These are phyloP conservation scores for Delitschia confertaspora DNA, from an alignment of 495 filamentous ascomycete species.

Conservation along the genomic window DNA sequence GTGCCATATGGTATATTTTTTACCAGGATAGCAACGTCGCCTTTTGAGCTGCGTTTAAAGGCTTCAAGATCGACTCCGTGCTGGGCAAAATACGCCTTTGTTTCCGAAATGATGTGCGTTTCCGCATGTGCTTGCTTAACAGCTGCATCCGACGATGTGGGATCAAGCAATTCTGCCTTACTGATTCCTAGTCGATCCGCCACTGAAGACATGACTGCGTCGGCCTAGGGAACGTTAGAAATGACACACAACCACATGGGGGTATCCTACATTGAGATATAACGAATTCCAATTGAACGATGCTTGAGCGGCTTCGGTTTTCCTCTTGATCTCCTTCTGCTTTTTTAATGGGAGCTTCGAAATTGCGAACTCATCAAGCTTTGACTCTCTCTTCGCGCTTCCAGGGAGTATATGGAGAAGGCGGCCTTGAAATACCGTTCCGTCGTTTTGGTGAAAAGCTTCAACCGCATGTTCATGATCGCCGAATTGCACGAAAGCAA, in stretches of 20 bases:
- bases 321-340: constrained; percentile 79
- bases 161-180: constrained; percentile 86
- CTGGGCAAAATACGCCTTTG: constrained; percentile 75
- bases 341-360: constrained; percentile 89
- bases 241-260: too few relatives aligned
- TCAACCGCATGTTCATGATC: constrained; percentile 61
- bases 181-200: constrained; percentile 77
- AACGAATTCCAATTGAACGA: constrained; percentile 95
- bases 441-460: constrained; percentile 67
- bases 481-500: constrained; percentile 73
- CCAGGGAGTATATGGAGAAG: constrained; percentile 82
- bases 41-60: constrained; percentile 73
- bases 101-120: constrained; percentile 92
- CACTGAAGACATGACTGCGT: constrained; percentile 88
- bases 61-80: constrained; percentile 86
- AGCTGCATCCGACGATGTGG: constrained; percentile 83
- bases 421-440: constrained; percentile 80
- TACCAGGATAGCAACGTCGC: constrained; percentile 79
- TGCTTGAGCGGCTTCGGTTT: constrained; percentile 61
- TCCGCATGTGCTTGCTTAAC: constrained; percentile 96
- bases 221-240: constrained; percentile 42
- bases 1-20: constrained; percentile 91
- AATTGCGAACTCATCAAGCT: constrained; percentile 76
- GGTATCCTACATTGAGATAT: constrained; percentile 88
- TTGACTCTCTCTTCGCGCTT: constrained; percentile 65